Percentiles rank a stretch among this genome's conserved stretches.
Evolutionary conservation across 179 eudicot species (phyloP).

Genomic region (Silene vulgaris): DNA sequence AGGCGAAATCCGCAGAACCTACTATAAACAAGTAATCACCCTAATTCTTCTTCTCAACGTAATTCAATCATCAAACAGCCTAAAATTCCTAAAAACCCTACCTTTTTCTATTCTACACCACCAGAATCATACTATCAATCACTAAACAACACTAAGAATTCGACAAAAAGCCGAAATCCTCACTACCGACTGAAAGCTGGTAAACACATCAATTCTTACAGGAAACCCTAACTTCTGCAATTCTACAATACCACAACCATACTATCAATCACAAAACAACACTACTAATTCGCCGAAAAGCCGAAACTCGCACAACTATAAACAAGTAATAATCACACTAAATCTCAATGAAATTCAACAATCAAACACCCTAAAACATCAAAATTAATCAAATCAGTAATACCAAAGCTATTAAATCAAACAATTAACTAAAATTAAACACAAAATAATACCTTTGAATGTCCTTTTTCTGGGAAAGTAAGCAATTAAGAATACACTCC

Average conservation of each 20-base stretch:
- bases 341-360: not conserved
- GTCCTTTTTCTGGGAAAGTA: constrained; percentile 83
- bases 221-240: not conserved
- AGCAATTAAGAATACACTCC: constrained; percentile 85
- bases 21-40: no score
- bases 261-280: not conserved
- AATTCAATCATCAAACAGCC: not conserved
- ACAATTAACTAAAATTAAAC: not conserved
- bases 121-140: not conserved
- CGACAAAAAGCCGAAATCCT: not conserved
- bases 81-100: not conserved
- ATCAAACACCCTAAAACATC: not conserved
- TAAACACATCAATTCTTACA: not conserved
- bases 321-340: no score
- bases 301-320: not conserved
- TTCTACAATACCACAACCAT: not conserved
- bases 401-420: not conserved
- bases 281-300: not conserved
- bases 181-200: no score
- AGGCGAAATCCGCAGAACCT: no score
- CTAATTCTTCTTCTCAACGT: no score
- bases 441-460: constrained; percentile 52
- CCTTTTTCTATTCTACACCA: not conserved
- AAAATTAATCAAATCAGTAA: not conserved
- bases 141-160: not conserved